Conservation (phyloP, 169 alveolate genomes). For the Plasmodium sp. region DNA sequence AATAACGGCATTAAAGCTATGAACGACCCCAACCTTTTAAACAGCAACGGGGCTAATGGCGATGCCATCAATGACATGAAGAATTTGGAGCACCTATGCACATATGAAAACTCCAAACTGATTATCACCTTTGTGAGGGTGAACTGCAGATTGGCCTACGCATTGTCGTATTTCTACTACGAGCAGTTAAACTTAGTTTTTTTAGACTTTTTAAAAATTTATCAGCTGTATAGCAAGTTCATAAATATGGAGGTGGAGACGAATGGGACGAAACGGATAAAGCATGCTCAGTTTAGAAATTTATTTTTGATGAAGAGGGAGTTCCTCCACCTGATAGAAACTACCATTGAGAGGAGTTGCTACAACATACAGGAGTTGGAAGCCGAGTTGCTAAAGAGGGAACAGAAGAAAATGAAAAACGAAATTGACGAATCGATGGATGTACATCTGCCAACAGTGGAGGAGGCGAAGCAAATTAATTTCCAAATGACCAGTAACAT, state of each 20-base stretch:
- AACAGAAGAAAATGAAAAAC: constrained; percentile 67
- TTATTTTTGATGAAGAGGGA: constrained; percentile 79
- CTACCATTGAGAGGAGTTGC: constrained; percentile 78
- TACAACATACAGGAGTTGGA: constrained; percentile 73
- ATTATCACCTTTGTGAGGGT: constrained; percentile 73
- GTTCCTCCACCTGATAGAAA: constrained; percentile 83
- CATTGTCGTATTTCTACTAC: constrained; percentile 59
- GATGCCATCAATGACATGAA: constrained; percentile 26
- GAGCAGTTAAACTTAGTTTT: constrained; percentile 66
- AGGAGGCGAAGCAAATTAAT: constrained; percentile 72
- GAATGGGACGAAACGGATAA: constrained; percentile 77
- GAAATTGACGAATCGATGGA: constrained; percentile 63
- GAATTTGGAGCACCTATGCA: constrained; percentile 56
- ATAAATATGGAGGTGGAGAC: constrained; percentile 82
- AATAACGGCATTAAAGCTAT: constrained; percentile 39
- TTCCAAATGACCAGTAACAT: constrained; percentile 80
- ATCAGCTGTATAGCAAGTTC: constrained; percentile 82
- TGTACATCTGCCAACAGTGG: constrained; percentile 68
- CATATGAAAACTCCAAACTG: constrained; percentile 63
- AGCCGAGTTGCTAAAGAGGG: constrained; percentile 66
- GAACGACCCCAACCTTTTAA: constrained; percentile 1
- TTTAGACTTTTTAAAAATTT: constrained; percentile 78
- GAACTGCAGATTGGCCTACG: constrained; percentile 74
- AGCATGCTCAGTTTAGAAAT: constrained; percentile 71
- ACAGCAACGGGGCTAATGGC: neutral